Percentiles rank a stretch among this genome's conserved stretches.
phyloP scores from a whole-genome alignment of 306 rosid species.

The Quercus suber region DNA sequence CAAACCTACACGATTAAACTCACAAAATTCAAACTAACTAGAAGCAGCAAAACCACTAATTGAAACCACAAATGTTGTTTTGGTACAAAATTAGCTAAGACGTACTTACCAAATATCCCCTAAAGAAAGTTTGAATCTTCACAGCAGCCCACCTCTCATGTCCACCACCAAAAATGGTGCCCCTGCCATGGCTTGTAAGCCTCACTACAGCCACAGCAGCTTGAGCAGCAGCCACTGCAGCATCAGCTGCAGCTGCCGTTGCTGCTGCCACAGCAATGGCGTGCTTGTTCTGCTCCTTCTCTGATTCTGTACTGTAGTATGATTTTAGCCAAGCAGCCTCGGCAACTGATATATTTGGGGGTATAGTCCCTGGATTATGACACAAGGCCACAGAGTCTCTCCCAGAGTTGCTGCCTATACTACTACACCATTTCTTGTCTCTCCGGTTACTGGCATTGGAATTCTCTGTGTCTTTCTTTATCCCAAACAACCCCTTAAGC shows the following conservation, averaged over 20 bases:
- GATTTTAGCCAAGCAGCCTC: constrained; percentile 85
- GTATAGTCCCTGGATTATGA: constrained; percentile 69
- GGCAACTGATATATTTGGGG: constrained; percentile 69
- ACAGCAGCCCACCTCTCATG: constrained; percentile 68
- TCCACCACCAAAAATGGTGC: constrained; percentile 64
- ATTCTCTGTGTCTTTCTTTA: constrained; percentile 41
- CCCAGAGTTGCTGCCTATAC: constrained; percentile 13
- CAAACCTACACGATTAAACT: neutral
- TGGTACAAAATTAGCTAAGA: neutral
- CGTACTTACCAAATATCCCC: constrained; percentile 67
- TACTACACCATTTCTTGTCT: constrained; percentile 17
- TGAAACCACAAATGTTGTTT: neutral
- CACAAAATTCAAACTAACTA: neutral
- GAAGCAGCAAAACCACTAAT: neutral
- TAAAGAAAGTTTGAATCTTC: constrained; percentile 68
- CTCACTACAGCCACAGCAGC: constrained; percentile 87
- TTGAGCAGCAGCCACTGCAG: constrained; percentile 82
- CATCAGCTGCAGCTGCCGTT: constrained; percentile 82
- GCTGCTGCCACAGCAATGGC: constrained; percentile 93
- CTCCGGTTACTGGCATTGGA: constrained; percentile 29
- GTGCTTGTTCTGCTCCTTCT: constrained; percentile 75
- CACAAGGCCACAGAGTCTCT: constrained; percentile 35
- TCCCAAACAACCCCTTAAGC: constrained; percentile 74
- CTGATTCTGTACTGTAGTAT: constrained; percentile 47
- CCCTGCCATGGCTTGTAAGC: constrained; percentile 75